These are phyloP conservation scores for Caryopteris hybrid DNA, from an alignment of 305 asterid genomes.

Conservation along the genomic window DNA sequence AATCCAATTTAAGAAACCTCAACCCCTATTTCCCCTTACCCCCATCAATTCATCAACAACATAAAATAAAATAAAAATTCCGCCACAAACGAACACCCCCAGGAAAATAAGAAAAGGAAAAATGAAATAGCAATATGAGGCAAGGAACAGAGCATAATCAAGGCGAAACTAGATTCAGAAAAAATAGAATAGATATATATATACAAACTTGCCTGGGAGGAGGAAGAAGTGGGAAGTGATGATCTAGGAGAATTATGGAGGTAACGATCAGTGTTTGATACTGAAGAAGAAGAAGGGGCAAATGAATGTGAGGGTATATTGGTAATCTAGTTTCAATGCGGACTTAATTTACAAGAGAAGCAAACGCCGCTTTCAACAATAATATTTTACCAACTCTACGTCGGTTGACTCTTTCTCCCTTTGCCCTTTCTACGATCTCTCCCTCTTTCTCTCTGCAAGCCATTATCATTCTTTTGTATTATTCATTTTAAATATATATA, in stretches of 20 bases:
- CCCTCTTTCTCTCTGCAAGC: too few relatives aligned
- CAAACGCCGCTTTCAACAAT: conserved; percentile 32
- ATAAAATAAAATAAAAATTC: neutral
- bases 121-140: neutral
- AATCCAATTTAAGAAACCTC: neutral
- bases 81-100: neutral
- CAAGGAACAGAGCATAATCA: conserved; percentile 2
- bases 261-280: neutral
- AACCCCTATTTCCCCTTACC: conserved; percentile 7
- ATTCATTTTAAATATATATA: too few relatives aligned
- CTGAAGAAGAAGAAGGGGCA: neutral
- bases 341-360: conserved; percentile 28
- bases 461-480: too few relatives aligned
- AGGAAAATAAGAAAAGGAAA: neutral
- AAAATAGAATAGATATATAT: neutral
- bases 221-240: too few relatives aligned
- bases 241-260: neutral
- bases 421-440: neutral
- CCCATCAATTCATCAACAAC: neutral
- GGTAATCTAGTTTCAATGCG: too few relatives aligned
- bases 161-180: too few relatives aligned
- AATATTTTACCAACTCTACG: conserved; percentile 21
- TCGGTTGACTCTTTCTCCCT: conserved; percentile 20
- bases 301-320: neutral
- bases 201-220: conserved; percentile 22